phyloP scores from a whole-genome alignment of 495 filamentous ascomycete genomes.

The Aspergillus asperescens region DNA sequence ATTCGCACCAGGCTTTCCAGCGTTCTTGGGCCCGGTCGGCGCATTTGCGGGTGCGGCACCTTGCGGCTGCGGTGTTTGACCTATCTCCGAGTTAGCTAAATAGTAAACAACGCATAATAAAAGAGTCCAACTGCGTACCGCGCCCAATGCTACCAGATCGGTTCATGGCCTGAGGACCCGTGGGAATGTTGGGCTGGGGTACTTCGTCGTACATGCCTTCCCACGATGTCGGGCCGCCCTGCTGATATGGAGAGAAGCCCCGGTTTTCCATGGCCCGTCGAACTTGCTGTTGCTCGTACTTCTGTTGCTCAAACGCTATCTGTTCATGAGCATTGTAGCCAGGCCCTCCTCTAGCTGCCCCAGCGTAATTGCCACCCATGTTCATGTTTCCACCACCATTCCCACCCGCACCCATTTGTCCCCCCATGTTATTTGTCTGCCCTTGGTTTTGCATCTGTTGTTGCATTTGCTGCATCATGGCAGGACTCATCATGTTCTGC shows the following conservation, averaged over 20 bases:
- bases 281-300: conserved; percentile 72
- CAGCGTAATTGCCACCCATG: conserved; percentile 29
- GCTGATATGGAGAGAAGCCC: conserved; percentile 46
- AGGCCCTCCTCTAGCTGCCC: conserved; percentile 37
- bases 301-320: conserved; percentile 79
- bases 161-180: conserved; percentile 48
- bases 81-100: conserved; percentile 21
- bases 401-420: conserved; percentile 17
- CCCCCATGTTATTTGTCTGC: conserved; percentile 23
- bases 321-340: conserved; percentile 71
- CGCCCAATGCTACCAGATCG: conserved; percentile 48
- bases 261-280: conserved; percentile 42
- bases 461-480: conserved; percentile 73
- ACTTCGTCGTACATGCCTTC: conserved; percentile 99
- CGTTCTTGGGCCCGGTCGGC: conserved; percentile 94
- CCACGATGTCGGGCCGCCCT: conserved; percentile 74
- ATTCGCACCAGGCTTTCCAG: conserved; percentile 87
- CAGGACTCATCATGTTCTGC: conserved; percentile 52
- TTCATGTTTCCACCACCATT: conserved; percentile 16
- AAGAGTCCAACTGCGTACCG: conserved; percentile 31
- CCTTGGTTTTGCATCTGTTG: conserved; percentile 52
- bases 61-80: conserved; percentile 52
- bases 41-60: conserved; percentile 85
- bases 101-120: not conserved
- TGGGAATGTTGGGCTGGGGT: conserved; percentile 69